Evolutionary conservation across 2,329 filamentous ascomycete species (phyloP).

Genomic region (Penicillium sp.): DNA sequence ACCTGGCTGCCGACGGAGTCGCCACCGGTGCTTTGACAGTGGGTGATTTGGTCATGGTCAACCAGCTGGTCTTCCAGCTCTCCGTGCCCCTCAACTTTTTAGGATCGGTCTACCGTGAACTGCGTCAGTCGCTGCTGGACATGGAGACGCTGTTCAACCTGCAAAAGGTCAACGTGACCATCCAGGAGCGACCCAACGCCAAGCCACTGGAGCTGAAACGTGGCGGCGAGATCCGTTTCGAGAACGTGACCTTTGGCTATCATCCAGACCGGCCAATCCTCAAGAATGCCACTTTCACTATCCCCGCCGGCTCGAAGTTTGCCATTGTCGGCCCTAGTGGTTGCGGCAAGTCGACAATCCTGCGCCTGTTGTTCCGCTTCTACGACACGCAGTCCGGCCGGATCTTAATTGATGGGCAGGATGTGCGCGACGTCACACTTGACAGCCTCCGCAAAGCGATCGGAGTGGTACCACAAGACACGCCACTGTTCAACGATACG

Average conservation of each 20-base stretch:
- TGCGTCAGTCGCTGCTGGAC: slow-evolving; percentile 88
- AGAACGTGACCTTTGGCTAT: slow-evolving; percentile 94
- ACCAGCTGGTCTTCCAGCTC: slow-evolving; percentile 96
- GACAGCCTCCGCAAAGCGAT: slow-evolving; percentile 80
- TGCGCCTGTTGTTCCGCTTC: slow-evolving; percentile 86
- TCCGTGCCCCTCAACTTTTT: slow-evolving; percentile 96
- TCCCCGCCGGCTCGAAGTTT: slow-evolving; percentile 92
- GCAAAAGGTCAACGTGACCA: slow-evolving; percentile 88
- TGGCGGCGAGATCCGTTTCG: slow-evolving; percentile 86
- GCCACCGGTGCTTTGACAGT: slow-evolving; percentile 76
- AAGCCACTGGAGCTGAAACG: slow-evolving; percentile 64
- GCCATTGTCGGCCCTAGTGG: slow-evolving; percentile 92
- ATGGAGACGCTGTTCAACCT: slow-evolving; percentile 99
- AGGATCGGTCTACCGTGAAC: slow-evolving; percentile 93
- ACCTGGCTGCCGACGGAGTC: slow-evolving; percentile 85
- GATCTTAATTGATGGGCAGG: slow-evolving; percentile 88
- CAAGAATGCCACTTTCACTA: slow-evolving; percentile 75
- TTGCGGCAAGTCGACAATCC: slow-evolving; percentile 90
- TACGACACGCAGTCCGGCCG: slow-evolving; percentile 83
- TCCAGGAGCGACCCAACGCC: slow-evolving; percentile 71
- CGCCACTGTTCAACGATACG: slow-evolving; percentile 92
- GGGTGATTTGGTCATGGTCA: slow-evolving; percentile 96
- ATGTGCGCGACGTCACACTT: slow-evolving; percentile 74
- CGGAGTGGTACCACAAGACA: slow-evolving; percentile 95
- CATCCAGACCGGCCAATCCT: slow-evolving; percentile 80